Evolutionary conservation across 768 basidiomycete species (phyloP), one percentile per base, ranked within the genome.

Genomic region (Pisolithus tinctorius): DNA sequence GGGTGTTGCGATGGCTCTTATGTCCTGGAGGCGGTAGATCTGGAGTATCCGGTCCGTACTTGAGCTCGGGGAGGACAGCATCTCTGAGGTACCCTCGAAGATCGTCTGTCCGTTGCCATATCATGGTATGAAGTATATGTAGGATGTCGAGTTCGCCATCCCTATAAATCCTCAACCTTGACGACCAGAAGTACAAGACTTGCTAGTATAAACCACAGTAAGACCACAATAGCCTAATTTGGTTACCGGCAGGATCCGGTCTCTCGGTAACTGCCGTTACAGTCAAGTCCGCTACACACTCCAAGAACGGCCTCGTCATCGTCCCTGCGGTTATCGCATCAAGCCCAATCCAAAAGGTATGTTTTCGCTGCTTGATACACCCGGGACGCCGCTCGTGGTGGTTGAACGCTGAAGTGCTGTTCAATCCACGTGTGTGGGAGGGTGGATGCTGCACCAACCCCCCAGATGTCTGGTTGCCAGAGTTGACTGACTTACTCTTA

Each of bases 1-100:
- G 63, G 13, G 63, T 65, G 48, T 57, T 69, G 53, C 60, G 61
- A 49, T 71, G 68, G 36, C 69, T 71, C 48, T 71, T 71, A 52
- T 69, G 60, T 10, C 66, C 66, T 0, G 51, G 49, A 13, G 59
- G 69, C 8, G 63, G 60, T 38, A 52, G 53, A 7, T 31, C 41
- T 11, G 58, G 47, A 14, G 55, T 54, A 4, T 60, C 58, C 0
- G 47, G 52, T 13, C 64, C 58, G 6, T 65, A 60, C 45, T 68
- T 69, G 34, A 71, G 45, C 17, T 61, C 61, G 16, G 68, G 68
- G 42, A 69, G 61, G 13, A 63, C 50, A 17, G 68, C 68, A 54
- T 68, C 69, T 49, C 57, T 61, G 57, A 69, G 66, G 53, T 69
- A 69, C 29, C 60, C 64, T 20, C 57, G 66, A 47, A 71, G 58